phyloP scores from a whole-genome alignment of 176 grass and related monocot genomes.

The Oryza nivara region DNA sequence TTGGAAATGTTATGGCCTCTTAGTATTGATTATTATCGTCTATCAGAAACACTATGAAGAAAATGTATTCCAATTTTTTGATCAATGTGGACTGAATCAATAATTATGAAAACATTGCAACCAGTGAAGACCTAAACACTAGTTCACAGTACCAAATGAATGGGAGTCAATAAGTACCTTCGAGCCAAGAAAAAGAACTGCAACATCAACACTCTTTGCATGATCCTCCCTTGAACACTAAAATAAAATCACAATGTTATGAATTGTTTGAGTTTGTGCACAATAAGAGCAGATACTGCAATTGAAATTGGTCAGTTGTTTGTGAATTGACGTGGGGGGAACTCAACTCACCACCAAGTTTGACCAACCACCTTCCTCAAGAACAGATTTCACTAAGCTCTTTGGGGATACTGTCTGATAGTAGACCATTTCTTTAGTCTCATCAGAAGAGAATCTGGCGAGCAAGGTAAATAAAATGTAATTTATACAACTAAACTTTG shows the following conservation, averaged over 20 bases:
- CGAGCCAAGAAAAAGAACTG: constrained; percentile 82
- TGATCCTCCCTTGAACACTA: constrained; percentile 71
- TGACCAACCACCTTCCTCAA: constrained; percentile 94
- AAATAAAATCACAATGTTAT: constrained; percentile 23
- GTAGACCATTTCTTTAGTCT: constrained; percentile 63
- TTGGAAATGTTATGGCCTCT: neutral
- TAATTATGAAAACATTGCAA: neutral
- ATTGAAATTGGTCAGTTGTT: neutral
- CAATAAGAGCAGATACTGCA: neutral
- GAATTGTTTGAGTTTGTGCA: neutral
- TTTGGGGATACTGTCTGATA: constrained; percentile 74
- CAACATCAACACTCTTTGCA: constrained; percentile 66
- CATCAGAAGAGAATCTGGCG: constrained; percentile 55
- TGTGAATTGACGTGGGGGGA: neutral
- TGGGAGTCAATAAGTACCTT: constrained; percentile 56
- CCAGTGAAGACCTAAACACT: neutral
- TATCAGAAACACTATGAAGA: neutral
- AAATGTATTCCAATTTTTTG: neutral
- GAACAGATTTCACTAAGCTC: constrained; percentile 67
- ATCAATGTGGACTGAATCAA: neutral
- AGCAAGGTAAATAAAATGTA: constrained; percentile 16
- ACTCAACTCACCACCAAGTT: constrained; percentile 69
- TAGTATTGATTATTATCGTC: neutral
- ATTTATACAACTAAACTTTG: neutral
- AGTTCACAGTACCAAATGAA: constrained; percentile 20